These are phyloP conservation scores for Cladosporium cucumerinum DNA, from an alignment of 2,329 filamentous ascomycete genomes.

Conservation along the genomic window DNA sequence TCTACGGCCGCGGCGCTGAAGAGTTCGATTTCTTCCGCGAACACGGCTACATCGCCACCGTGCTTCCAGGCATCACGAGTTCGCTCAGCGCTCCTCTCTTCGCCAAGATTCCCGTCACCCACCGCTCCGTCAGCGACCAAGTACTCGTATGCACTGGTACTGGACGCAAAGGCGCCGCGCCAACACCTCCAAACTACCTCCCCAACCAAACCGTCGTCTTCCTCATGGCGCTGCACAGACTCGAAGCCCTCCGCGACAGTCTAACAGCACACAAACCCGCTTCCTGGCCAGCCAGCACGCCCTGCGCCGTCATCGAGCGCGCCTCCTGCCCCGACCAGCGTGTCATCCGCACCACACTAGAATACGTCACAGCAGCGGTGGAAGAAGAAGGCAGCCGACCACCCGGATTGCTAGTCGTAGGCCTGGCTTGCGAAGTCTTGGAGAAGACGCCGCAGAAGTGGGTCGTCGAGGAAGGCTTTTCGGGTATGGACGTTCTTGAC, in stretches of 20 bases:
- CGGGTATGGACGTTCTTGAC: constrained; percentile 60
- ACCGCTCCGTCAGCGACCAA: constrained; percentile 86
- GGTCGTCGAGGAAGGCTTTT: constrained; percentile 84
- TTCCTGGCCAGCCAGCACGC: constrained; percentile 61
- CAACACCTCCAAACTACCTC: constrained; percentile 76
- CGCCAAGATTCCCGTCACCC: constrained; percentile 81
- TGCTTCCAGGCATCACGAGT: constrained; percentile 87
- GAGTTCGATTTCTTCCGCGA: constrained; percentile 80
- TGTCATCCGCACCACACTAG: constrained; percentile 82
- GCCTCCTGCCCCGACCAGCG: constrained; percentile 93
- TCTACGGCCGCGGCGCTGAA: constrained; percentile 92
- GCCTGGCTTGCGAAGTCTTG: constrained; percentile 76
- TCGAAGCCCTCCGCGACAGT: constrained; percentile 68
- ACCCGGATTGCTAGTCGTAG: constrained; percentile 83
- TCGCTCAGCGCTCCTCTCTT: constrained; percentile 85
- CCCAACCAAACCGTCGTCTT: constrained; percentile 81
- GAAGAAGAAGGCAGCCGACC: constrained; percentile 86
- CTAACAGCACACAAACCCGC: constrained; percentile 50
- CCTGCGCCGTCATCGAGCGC: constrained; percentile 88
- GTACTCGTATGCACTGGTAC: constrained; percentile 96
- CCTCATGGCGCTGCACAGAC: constrained; percentile 88
- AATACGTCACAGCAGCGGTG: constrained; percentile 74
- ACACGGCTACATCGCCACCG: constrained; percentile 62
- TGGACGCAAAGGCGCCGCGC: constrained; percentile 80
- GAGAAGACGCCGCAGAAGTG: constrained; percentile 64